These are phyloP conservation scores for Penicillium thymicola DNA, from an alignment of 2,329 filamentous ascomycete genomes.

Conservation along the genomic window DNA sequence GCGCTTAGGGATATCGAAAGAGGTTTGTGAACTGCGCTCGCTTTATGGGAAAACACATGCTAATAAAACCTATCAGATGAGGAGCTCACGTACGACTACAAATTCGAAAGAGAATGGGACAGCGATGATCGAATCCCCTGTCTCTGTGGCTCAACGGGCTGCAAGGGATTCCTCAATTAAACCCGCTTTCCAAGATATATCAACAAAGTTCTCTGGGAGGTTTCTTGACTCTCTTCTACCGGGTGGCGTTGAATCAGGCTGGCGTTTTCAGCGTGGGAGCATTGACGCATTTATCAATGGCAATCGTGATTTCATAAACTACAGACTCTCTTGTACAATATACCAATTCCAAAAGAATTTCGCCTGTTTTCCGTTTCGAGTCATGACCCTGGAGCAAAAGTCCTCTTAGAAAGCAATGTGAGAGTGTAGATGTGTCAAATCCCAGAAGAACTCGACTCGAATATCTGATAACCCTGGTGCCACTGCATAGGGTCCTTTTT, in stretches of 20 bases:
- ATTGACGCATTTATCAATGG: slow-evolving; percentile 18
- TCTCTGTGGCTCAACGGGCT: slow-evolving; percentile 90
- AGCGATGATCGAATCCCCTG: slow-evolving; percentile 95
- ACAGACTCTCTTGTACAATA: slow-evolving; percentile 27
- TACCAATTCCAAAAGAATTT: slow-evolving; percentile 16
- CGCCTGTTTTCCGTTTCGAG: slow-evolving; percentile 1
- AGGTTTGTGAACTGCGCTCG: slow-evolving; percentile 62
- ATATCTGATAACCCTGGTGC: not conserved
- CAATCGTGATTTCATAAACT: slow-evolving; percentile 20
- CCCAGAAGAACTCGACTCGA: not conserved
- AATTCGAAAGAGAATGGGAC: slow-evolving; percentile 96
- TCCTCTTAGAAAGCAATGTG: not conserved
- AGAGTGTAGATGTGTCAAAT: not conserved
- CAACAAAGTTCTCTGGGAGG: not conserved
- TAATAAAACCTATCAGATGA: slow-evolving; percentile 63
- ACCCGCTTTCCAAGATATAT: not conserved
- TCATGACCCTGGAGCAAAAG: not conserved
- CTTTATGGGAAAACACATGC: slow-evolving; percentile 15
- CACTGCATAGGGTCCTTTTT: not conserved
- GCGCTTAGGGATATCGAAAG: slow-evolving; percentile 89
- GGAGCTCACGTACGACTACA: slow-evolving; percentile 99
- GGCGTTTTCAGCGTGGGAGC: slow-evolving; percentile 15
- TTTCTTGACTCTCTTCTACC: slow-evolving; percentile 3
- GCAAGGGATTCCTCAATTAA: slow-evolving; percentile 98
- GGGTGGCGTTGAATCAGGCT: slow-evolving; percentile 12